A percentile compares a stretch with the other conserved stretches of the same genome.
Evolutionary conservation across 179 eudicot genomes (phyloP).

Genomic region (Silene noctiflora): DNA sequence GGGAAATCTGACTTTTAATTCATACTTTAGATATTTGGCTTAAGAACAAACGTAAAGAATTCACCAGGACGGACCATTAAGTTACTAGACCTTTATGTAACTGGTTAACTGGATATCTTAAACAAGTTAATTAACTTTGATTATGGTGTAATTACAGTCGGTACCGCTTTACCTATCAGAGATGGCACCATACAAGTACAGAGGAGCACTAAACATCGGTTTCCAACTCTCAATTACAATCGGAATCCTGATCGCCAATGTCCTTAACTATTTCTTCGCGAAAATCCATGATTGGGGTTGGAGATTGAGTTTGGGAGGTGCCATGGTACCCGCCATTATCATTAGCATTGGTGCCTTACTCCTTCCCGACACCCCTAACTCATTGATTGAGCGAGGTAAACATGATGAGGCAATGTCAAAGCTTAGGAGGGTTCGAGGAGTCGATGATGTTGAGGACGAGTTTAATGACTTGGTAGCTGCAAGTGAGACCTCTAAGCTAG

Average conservation of each 20-base stretch:
- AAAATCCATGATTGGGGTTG: slow-evolving; percentile 44
- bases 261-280: slow-evolving; percentile 52
- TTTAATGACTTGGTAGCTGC: slow-evolving; percentile 50
- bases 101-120: too few species aligned
- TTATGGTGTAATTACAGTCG: slow-evolving; percentile 34
- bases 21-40: too few species aligned
- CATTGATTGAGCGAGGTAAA: slow-evolving; percentile 51
- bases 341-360: slow-evolving; percentile 32
- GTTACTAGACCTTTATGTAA: too few species aligned
- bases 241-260: slow-evolving; percentile 51
- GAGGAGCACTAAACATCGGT: slow-evolving; percentile 56
- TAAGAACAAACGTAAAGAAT: too few species aligned
- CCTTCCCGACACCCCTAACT: slow-evolving; percentile 64
- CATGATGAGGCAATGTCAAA: slow-evolving; percentile 31
- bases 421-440: slow-evolving; percentile 42
- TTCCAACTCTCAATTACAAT: slow-evolving; percentile 56
- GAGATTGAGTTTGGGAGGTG: slow-evolving; percentile 43
- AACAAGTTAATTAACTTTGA: background rate
- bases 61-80: too few species aligned
- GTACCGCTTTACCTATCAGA: slow-evolving; percentile 59
- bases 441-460: slow-evolving; percentile 42
- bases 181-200: slow-evolving; percentile 58
- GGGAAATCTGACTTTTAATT: too few species aligned
- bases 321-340: slow-evolving; percentile 57
- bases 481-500: slow-evolving; percentile 39